Conservation (phyloP, 2,329 filamentous ascomycete species). For the Periconia digitata region DNA sequence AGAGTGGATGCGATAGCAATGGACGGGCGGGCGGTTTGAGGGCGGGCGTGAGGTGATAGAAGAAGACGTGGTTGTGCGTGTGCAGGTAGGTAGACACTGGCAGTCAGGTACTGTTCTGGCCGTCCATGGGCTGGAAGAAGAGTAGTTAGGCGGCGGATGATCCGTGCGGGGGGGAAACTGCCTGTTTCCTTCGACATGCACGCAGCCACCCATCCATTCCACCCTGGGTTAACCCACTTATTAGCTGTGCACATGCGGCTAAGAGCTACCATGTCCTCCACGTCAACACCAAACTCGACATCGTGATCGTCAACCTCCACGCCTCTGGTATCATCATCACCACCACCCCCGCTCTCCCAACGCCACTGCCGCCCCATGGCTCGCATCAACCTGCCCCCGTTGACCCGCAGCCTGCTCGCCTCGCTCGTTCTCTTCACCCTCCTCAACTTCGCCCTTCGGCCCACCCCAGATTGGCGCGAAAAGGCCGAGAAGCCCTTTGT, state of each 20-base stretch:
- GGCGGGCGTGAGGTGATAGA: too few relatives aligned
- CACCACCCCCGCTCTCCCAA: neutral
- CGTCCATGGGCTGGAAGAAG: too few relatives aligned
- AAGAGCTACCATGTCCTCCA: neutral
- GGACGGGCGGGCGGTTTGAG: too few relatives aligned
- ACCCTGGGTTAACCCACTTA: too few relatives aligned
- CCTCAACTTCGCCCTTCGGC: slow-evolving; percentile 75
- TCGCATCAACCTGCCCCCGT: slow-evolving; percentile 88
- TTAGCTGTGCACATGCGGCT: too few relatives aligned
- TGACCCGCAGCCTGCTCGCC: slow-evolving; percentile 81
- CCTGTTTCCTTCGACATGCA: too few relatives aligned
- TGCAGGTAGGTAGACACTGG: too few relatives aligned
- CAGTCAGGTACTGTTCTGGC: too few relatives aligned
- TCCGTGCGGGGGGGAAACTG: too few relatives aligned
- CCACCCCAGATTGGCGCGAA: slow-evolving; percentile 43
- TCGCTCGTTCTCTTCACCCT: slow-evolving; percentile 75
- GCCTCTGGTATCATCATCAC: neutral
- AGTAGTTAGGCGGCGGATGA: too few relatives aligned
- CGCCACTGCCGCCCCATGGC: slow-evolving; percentile 57
- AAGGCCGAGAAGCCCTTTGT: slow-evolving; percentile 47
- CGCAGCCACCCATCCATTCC: too few relatives aligned
- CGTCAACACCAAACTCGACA: neutral
- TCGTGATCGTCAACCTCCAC: neutral
- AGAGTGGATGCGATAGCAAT: neutral
- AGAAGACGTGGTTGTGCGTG: too few relatives aligned